A percentile compares a stretch with the other conserved stretches of the same genome.
Evolutionary conservation across 257 asterid species (phyloP).

Genomic region (Euphrasia confusa): DNA sequence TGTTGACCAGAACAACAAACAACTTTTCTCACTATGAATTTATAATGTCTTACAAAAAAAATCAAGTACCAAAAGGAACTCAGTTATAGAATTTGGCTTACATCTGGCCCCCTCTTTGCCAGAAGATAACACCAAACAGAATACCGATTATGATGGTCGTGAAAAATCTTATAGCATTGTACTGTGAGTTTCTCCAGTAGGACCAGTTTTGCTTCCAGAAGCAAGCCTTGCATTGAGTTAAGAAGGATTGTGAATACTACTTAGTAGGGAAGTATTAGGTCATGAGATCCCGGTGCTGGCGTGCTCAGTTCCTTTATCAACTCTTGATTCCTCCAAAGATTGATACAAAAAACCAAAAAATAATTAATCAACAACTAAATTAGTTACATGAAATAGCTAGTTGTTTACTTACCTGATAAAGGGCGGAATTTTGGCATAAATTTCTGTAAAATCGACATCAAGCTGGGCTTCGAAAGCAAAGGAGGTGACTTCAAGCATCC

Average conservation of each 20-base stretch:
- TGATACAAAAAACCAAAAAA: neutral
- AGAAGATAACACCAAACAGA: conserved; percentile 60
- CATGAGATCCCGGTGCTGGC: conserved; percentile 33
- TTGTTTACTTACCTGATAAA: conserved; percentile 43
- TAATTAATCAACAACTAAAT: neutral
- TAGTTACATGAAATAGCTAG: too few relatives aligned
- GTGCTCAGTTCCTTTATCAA: conserved; percentile 31
- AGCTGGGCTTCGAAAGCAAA: conserved; percentile 56
- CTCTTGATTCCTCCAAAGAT: conserved; percentile 34
- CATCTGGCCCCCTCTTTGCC: conserved; percentile 39
- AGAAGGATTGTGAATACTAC: conserved; percentile 38
- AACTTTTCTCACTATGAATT: neutral
- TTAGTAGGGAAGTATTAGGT: conserved; percentile 35
- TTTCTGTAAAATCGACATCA: conserved; percentile 61
- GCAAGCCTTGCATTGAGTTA: conserved; percentile 49
- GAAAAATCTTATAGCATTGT: conserved; percentile 50
- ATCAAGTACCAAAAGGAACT: neutral
- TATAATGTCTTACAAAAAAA: neutral
- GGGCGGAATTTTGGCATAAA: conserved; percentile 53
- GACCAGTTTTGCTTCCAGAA: conserved; percentile 49
- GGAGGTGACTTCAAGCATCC: conserved; percentile 81
- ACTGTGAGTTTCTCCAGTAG: conserved; percentile 52
- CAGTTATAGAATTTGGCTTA: conserved; percentile 12
- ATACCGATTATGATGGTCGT: conserved; percentile 31
- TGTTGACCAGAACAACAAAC: conserved; percentile 27